phyloP scores from a whole-genome alignment of 169 alveolate species.

The Pseudocohnilembus persalinus region DNA sequence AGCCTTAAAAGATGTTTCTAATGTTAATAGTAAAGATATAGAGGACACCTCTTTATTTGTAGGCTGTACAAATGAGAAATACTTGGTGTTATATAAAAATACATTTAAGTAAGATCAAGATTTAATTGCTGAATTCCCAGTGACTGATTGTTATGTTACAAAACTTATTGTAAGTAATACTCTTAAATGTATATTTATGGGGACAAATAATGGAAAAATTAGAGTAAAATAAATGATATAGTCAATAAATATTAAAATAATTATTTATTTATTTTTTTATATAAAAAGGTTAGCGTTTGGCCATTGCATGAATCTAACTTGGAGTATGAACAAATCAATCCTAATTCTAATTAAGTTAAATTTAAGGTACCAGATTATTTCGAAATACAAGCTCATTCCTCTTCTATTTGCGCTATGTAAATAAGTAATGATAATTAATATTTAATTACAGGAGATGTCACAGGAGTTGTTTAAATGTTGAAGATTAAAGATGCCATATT shows the following conservation, averaged over 20 bases:
- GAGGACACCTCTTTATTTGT: conserved; percentile 24
- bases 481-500: conserved; percentile 22
- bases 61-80: conserved; percentile 48
- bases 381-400: conserved; percentile 37
- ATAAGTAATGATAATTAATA: conserved; percentile 37
- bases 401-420: conserved; percentile 33
- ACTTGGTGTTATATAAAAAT: conserved; percentile 26
- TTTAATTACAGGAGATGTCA: conserved; percentile 47
- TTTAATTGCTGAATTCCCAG: conserved; percentile 42
- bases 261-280: neutral
- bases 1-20: conserved; percentile 5
- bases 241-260: neutral
- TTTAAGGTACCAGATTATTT: conserved; percentile 38
- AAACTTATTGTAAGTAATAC: conserved; percentile 23
- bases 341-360: conserved; percentile 26
- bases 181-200: conserved; percentile 27
- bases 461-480: conserved; percentile 30
- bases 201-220: conserved; percentile 25
- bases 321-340: conserved; percentile 32
- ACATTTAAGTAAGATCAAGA: conserved; percentile 9
- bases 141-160: conserved; percentile 38
- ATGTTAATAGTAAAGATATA: neutral
- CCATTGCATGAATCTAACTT: conserved; percentile 33
- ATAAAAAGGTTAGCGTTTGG: conserved; percentile 12
- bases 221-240: conserved; percentile 3